Conservation (phyloP, 257 asterid genomes). For the Lantana camara region DNA sequence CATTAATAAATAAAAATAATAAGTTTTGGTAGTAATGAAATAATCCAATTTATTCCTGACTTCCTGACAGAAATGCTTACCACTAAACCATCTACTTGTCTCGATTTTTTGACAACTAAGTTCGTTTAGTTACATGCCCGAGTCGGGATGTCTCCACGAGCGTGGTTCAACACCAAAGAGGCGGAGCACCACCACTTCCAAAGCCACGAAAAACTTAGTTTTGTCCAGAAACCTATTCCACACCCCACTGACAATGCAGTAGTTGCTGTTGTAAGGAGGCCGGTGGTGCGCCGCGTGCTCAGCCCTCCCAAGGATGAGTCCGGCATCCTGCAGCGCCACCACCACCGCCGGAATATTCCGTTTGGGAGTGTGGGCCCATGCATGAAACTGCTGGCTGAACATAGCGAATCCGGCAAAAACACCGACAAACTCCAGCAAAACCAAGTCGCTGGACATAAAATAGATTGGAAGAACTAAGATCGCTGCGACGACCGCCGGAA, state of each 20-base stretch:
- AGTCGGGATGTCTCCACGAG: constrained; percentile 67
- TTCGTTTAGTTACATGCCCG: too few species aligned
- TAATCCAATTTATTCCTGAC: too few species aligned
- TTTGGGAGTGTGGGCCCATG: constrained; percentile 81
- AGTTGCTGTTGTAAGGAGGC: constrained; percentile 69
- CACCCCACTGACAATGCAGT: constrained; percentile 85
- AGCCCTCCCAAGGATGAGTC: constrained; percentile 58
- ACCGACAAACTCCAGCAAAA: constrained; percentile 56
- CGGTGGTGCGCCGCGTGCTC: constrained; percentile 88
- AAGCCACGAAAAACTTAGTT: constrained; percentile 50
- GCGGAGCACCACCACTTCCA: constrained; percentile 70
- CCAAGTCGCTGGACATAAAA: constrained; percentile 44
- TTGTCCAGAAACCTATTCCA: constrained; percentile 66
- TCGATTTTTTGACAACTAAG: too few species aligned
- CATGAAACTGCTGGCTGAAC: constrained; percentile 85
- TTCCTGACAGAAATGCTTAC: too few species aligned
- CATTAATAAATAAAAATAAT: too few species aligned
- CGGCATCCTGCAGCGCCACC: constrained; percentile 72
- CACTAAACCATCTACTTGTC: too few species aligned
- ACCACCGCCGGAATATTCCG: constrained; percentile 67
- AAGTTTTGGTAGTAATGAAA: too few species aligned
- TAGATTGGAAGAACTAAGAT: constrained; percentile 55
- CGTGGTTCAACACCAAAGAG: constrained; percentile 70
- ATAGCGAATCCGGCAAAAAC: constrained; percentile 67
- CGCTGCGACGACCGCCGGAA: constrained; percentile 54